These are phyloP conservation scores for Leersia perrieri DNA, from an alignment of 176 grass and related monocot species.

Conservation along the genomic window DNA sequence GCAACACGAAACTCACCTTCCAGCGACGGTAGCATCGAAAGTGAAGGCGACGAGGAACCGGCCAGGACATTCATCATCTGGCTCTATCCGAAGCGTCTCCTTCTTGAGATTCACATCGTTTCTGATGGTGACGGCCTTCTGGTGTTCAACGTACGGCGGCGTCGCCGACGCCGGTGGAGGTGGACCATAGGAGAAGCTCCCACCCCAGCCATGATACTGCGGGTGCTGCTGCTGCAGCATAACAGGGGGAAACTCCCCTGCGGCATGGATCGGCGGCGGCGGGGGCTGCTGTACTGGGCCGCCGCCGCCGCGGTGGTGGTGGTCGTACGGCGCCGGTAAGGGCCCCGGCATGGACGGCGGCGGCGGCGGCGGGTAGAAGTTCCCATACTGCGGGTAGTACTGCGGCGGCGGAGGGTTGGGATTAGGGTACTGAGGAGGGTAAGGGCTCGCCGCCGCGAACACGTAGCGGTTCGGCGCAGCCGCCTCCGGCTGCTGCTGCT, in stretches of 20 bases:
- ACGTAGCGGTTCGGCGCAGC: slow-evolving; percentile 48
- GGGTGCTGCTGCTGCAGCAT: slow-evolving; percentile 10
- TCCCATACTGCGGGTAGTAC: slow-evolving; percentile 40
- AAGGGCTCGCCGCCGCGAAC: slow-evolving; percentile 43
- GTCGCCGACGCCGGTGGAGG: slow-evolving; percentile 14
- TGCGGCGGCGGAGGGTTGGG: slow-evolving; percentile 32
- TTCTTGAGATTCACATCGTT: slow-evolving; percentile 72
- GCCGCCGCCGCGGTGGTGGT: slow-evolving; percentile 34
- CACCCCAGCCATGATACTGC: slow-evolving; percentile 30
- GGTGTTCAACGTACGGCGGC: slow-evolving; percentile 48
- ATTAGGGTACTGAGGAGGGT: slow-evolving; percentile 28
- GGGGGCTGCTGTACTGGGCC: not conserved
- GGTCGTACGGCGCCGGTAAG: slow-evolving; percentile 43
- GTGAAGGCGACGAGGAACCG: slow-evolving; percentile 52
- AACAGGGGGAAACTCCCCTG: slow-evolving; percentile 5
- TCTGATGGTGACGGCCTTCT: slow-evolving; percentile 59
- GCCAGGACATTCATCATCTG: slow-evolving; percentile 30
- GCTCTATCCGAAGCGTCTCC: slow-evolving; percentile 55
- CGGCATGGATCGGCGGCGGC: slow-evolving; percentile 4
- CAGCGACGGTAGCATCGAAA: slow-evolving; percentile 54
- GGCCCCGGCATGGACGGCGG: slow-evolving; percentile 22
- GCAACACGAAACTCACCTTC: slow-evolving; percentile 31
- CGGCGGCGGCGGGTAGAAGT: slow-evolving; percentile 28
- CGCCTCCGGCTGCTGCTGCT: not conserved
- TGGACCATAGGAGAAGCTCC: slow-evolving; percentile 25